Conservation (phyloP, 2,329 filamentous ascomycete species). For the Coniochaeta sp. region DNA sequence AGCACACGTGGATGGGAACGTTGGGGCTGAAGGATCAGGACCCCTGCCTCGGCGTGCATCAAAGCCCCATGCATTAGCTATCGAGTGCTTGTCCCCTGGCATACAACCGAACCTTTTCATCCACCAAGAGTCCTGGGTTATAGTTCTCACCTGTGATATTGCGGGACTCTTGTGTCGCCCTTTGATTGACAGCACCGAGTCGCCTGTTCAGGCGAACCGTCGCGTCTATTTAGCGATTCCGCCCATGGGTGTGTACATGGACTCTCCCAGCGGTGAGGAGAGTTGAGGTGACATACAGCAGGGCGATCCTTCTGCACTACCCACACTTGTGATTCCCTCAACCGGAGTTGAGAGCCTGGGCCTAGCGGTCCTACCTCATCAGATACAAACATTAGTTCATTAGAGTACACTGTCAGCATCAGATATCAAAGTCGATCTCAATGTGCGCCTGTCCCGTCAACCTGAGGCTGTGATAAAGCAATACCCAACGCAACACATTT, state of each 20-base stretch:
- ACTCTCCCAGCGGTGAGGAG: no score
- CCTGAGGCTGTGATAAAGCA: neutral
- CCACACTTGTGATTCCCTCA: no score
- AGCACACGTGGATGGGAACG: no score
- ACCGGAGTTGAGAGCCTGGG: no score
- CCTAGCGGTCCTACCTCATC: neutral
- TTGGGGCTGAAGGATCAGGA: neutral
- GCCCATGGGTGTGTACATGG: no score
- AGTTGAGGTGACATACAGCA: neutral
- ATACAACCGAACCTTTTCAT: neutral
- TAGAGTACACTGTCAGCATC: neutral
- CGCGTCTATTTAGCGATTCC: no score
- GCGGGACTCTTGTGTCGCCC: neutral
- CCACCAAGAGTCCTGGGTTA: no score
- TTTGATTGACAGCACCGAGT: neutral
- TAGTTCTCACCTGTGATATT: neutral
- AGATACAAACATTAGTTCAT: neutral
- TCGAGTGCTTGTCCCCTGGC: neutral
- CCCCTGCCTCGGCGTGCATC: neutral
- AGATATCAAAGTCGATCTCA: neutral
- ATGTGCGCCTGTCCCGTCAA: neutral
- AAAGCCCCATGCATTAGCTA: neutral
- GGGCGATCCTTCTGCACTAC: neutral
- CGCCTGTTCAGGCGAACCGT: neutral
- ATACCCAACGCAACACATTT: neutral